These are phyloP conservation scores for Skeletonema potamos DNA, from an alignment of 108 stramenopile genomes.

Conservation along the genomic window DNA sequence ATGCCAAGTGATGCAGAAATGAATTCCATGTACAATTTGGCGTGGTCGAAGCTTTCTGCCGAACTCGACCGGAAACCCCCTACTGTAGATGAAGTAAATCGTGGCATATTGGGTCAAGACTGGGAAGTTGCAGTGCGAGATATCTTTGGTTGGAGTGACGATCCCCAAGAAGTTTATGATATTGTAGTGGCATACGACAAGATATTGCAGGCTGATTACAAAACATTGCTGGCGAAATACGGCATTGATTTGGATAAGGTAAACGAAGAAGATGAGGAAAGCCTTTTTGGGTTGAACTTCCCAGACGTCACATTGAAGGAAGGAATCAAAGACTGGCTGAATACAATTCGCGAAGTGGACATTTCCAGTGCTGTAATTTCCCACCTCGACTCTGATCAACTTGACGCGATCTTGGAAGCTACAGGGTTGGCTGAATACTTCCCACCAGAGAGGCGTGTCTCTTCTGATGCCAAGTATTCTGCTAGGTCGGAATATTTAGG, in stretches of 20 bases:
- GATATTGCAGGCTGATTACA: slow-evolving; percentile 33
- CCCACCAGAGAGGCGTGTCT: slow-evolving; percentile 62
- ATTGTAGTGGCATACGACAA: slow-evolving; percentile 46
- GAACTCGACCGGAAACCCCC: slow-evolving; percentile 40
- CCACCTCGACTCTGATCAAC: slow-evolving; percentile 56
- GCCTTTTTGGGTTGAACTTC: slow-evolving; percentile 22
- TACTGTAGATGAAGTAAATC: slow-evolving; percentile 50
- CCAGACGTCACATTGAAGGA: slow-evolving; percentile 40
- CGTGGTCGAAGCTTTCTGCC: slow-evolving; percentile 59
- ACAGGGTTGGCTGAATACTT: slow-evolving; percentile 69
- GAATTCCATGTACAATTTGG: slow-evolving; percentile 29
- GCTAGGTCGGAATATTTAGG: slow-evolving; percentile 68
- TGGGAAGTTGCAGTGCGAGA: slow-evolving; percentile 53
- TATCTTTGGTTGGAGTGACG: slow-evolving; percentile 61
- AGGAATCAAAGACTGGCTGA: slow-evolving; percentile 61
- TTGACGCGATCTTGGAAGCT: slow-evolving; percentile 54
- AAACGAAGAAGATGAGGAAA: slow-evolving; percentile 21
- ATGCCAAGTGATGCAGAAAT: slow-evolving; percentile 43
- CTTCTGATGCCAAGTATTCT: slow-evolving; percentile 38
- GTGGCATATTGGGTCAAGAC: slow-evolving; percentile 43
- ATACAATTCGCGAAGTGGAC: slow-evolving; percentile 58
- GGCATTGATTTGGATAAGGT: slow-evolving; percentile 17
- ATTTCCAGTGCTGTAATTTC: slow-evolving; percentile 75
- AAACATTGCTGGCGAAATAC: slow-evolving; percentile 6
- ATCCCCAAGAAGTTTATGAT: slow-evolving; percentile 41